Percentiles rank a stretch among this genome's conserved stretches.
These are phyloP conservation scores for Solanum pinnatisectum DNA, from an alignment of 257 asterid genomes.

Conservation along the genomic window DNA sequence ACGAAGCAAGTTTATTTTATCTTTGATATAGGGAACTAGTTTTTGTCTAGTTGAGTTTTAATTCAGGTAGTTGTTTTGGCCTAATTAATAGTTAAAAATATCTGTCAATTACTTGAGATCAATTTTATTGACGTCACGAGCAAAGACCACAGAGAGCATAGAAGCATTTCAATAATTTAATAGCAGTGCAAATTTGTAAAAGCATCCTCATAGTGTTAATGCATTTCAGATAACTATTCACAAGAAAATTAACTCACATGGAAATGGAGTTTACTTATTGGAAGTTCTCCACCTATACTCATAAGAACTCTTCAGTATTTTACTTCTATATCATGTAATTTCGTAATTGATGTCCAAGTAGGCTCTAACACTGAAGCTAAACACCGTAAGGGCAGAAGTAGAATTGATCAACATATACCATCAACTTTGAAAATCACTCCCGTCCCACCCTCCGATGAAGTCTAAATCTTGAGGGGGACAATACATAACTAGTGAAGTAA, in stretches of 20 bases:
- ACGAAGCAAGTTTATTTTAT: not conserved
- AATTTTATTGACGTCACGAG: not conserved
- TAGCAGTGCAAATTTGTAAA: not conserved
- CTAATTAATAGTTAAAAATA: not conserved
- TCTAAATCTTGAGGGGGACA: not conserved
- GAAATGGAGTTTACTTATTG: not conserved
- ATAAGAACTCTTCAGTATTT: not conserved
- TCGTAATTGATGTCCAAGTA: not conserved
- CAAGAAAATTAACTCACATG: not conserved
- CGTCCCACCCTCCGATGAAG: not conserved
- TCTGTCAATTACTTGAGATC: not conserved
- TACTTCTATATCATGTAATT: not conserved
- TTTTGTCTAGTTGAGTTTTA: not conserved
- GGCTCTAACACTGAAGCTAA: not conserved
- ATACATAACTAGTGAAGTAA: not conserved
- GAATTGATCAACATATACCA: not conserved
- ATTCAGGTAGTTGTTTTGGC: not conserved
- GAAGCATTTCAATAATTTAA: not conserved
- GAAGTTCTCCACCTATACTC: not conserved
- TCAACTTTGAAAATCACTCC: not conserved
- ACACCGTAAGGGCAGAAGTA: not conserved
- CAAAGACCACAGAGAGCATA: not conserved
- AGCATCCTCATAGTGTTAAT: not conserved
- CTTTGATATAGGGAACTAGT: not conserved
- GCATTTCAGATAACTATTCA: not conserved